Percentiles rank a stretch among this genome's conserved stretches.
Evolutionary conservation across 805 yeast genomes (phyloP).

Genomic region (Starmerella davenportii): DNA sequence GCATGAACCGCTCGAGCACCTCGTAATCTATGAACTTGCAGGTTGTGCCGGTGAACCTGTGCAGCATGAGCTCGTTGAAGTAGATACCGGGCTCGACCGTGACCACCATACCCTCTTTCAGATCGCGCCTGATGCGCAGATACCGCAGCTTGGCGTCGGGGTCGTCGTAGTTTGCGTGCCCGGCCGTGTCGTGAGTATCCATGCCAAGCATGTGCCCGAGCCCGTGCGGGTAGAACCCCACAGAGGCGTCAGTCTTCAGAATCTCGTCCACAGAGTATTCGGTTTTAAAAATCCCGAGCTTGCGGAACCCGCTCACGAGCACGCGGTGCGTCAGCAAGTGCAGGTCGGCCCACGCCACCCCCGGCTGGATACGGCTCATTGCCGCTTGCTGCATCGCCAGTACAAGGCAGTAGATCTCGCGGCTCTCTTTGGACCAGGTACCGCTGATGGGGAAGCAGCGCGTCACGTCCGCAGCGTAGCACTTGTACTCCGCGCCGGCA

Average conservation of each 20-base stretch:
- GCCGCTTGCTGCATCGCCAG: constrained; percentile 63
- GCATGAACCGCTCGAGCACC: constrained; percentile 58
- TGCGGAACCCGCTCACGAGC: constrained; percentile 49
- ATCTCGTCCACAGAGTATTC: constrained; percentile 42
- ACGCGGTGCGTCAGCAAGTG: constrained; percentile 68
- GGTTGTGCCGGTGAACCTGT: constrained; percentile 21
- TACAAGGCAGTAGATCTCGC: constrained; percentile 64
- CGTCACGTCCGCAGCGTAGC: constrained; percentile 86
- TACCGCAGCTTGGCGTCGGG: constrained; percentile 58
- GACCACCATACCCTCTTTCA: constrained; percentile 63
- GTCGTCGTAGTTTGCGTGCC: constrained; percentile 70
- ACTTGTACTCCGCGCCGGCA: constrained; percentile 95
- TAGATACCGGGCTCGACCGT: constrained; percentile 94
- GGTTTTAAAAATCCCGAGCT: constrained; percentile 55
- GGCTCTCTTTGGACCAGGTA: constrained; percentile 73
- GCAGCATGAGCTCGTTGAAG: constrained; percentile 66
- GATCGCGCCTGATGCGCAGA: constrained; percentile 59
- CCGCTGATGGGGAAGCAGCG: constrained; percentile 88
- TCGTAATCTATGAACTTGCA: constrained; percentile 42
- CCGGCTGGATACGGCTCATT: constrained; percentile 60
- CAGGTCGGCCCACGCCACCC: constrained; percentile 67
- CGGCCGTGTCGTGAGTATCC: constrained; percentile 95
- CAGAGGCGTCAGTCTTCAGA: constrained; percentile 49
- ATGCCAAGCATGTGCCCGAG: constrained; percentile 83
- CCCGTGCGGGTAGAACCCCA: constrained; percentile 86